phyloP scores from a whole-genome alignment of 805 yeast species.

The Blastobotrys terrestris region DNA sequence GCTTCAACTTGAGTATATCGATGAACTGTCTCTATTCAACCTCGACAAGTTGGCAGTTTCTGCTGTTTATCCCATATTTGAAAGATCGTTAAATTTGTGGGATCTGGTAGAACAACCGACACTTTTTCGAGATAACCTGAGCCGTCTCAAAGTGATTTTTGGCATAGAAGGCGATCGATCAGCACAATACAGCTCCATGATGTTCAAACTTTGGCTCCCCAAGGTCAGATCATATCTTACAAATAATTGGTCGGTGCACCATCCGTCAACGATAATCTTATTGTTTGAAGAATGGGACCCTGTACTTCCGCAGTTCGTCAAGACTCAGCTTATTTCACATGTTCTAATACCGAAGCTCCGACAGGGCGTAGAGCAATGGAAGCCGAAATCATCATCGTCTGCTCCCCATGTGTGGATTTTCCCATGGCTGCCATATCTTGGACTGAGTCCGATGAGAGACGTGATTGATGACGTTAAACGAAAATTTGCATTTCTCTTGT shows the following conservation, averaged over 20 bases:
- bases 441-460: conserved; percentile 10
- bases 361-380: conserved; percentile 35
- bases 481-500: conserved; percentile 20
- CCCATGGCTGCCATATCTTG: conserved; percentile 35
- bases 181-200: conserved; percentile 32
- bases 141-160: conserved; percentile 25
- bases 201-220: conserved; percentile 34
- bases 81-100: conserved; percentile 33
- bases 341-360: conserved; percentile 37
- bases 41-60: conserved; percentile 26
- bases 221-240: conserved; percentile 27
- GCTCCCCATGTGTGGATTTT: conserved; percentile 32
- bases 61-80: conserved; percentile 15
- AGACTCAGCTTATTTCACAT: conserved; percentile 27
- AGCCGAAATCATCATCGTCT: conserved; percentile 4
- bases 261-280: conserved; percentile 37
- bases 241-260: conserved; percentile 34
- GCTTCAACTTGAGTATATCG: conserved; percentile 18
- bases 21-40: conserved; percentile 13
- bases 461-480: conserved; percentile 22
- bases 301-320: conserved; percentile 29
- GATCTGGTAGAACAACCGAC: conserved; percentile 33
- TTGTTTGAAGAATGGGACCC: conserved; percentile 39
- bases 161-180: conserved; percentile 3
- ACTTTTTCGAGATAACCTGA: conserved; percentile 28